phyloP scores from a whole-genome alignment of 306 rosid species.

The Prunus fruticosa region DNA sequence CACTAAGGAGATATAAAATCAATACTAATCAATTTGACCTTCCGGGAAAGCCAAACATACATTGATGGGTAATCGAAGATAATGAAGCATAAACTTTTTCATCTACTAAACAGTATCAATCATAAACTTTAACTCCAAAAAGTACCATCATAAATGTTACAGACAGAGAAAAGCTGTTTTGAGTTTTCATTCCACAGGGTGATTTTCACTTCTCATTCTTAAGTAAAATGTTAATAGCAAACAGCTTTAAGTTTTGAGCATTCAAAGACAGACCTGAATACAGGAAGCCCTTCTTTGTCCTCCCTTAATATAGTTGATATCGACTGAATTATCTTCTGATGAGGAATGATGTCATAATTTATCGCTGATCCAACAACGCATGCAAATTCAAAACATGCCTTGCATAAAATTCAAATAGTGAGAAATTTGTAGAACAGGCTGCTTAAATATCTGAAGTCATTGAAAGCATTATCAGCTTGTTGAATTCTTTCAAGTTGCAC shows the following conservation, averaged over 20 bases:
- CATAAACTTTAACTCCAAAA: not conserved
- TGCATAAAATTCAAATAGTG: constrained; percentile 39
- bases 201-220: constrained; percentile 9
- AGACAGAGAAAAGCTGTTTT: not conserved
- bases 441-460: constrained; percentile 3
- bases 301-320: constrained; percentile 59
- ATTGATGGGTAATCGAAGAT: not conserved
- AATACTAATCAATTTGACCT: not conserved
- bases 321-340: constrained; percentile 64
- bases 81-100: not conserved
- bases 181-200: not conserved
- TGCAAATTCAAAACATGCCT: constrained; percentile 91
- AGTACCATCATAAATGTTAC: not conserved
- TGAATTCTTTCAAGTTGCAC: constrained; percentile 17
- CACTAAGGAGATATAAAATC: not conserved
- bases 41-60: constrained; percentile 1
- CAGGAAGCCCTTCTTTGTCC: constrained; percentile 86
- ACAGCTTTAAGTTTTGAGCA: constrained; percentile 13
- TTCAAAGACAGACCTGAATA: constrained; percentile 59
- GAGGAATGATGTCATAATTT: constrained; percentile 60
- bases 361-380: constrained; percentile 53
- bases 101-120: no score
- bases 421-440: constrained; percentile 21
- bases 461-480: not conserved
- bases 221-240: constrained; percentile 8